phyloP scores from a whole-genome alignment of 768 basidiomycete genomes.

The Leccinum subtestaceum region DNA sequence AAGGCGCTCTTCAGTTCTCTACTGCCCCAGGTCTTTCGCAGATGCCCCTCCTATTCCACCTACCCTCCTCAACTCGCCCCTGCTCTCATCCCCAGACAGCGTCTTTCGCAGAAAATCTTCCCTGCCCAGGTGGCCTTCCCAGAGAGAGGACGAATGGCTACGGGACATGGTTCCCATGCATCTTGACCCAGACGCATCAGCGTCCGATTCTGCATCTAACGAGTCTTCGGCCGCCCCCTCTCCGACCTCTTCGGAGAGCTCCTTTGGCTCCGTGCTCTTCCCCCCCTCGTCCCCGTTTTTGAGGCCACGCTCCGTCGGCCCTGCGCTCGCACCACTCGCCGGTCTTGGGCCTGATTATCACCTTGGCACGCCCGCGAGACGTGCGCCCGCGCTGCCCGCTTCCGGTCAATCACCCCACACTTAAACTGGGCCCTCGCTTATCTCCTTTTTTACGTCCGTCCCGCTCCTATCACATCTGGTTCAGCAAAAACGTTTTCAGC shows the following conservation, averaged over 20 bases:
- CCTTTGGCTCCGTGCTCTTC: conserved; percentile 3
- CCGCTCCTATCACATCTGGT: background rate
- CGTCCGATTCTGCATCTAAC: conserved; percentile 5
- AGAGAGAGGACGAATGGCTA: conserved; percentile 59
- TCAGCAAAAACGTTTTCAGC: conserved; percentile 22
- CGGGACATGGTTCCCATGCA: conserved; percentile 56
- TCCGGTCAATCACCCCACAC: conserved; percentile 15
- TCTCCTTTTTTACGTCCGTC: conserved; percentile 24
- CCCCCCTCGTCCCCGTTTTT: conserved; percentile 18
- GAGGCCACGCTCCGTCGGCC: conserved; percentile 23
- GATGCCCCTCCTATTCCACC: conserved; percentile 55
- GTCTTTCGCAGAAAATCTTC: conserved; percentile 42
- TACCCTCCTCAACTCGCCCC: conserved; percentile 52
- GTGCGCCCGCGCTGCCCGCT: conserved; percentile 1
- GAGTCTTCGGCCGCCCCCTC: conserved; percentile 7
- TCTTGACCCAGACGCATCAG: conserved; percentile 14
- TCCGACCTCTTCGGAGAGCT: conserved; percentile 25
- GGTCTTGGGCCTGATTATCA: background rate
- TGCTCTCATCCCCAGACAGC: conserved; percentile 50
- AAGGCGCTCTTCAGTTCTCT: conserved; percentile 21
- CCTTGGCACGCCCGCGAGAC: background rate
- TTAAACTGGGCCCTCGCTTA: conserved; percentile 9
- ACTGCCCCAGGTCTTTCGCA: conserved; percentile 20
- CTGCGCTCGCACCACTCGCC: conserved; percentile 2
- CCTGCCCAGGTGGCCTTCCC: conserved; percentile 39